Base-by-base conservation (phyloP, 225 moss, liverwort and hornwort species). In the Pseudoscleropodium purum region DNA sequence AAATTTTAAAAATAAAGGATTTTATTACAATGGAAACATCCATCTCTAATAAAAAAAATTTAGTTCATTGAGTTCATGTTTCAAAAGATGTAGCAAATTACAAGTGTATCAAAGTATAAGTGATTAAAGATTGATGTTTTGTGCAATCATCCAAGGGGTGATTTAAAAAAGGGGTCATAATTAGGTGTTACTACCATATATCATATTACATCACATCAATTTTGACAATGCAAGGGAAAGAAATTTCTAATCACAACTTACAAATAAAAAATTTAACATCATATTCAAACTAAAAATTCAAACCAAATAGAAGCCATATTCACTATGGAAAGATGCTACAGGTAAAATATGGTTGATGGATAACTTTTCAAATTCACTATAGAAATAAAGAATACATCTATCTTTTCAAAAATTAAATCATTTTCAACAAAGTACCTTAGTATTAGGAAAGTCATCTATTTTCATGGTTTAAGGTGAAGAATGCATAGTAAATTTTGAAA, bases 381-480 rank as follows among this genome's bases (percentile, higher is more conserved):
- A 13, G 2, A 39, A 69, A 39, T 69, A 7, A 69, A 20, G 0
- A 11, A 69, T 39, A 0, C 5, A n/a, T 4, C 2, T 23, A 13
- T 39, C 7, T 2, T 5, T 39, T 4, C 4, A 70, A 39, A 39
- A 13, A 24, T 23, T 23, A 39, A 39, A 24, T 14, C 0, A 21
- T 24, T 69, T 24, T 24, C 1, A 70, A 3, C 0, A 25, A 39
- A 39, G 0, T 25, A 70, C 0, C 1, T 2, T 25, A 0, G 3
- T 25, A 4, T 39, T 25, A 13, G 3, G 0, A 13, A 56, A 56
- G 6, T 69, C 1, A n/a, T 23, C 4, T 2, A 4, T 24, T 39
- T 25, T 7, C 24, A 39, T 0, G 0, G 0, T 39, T 5, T 0
- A 24, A 25, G 2, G 24, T 3, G 13, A 24, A 24, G 8, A 25